These are phyloP conservation scores for Komagataella mondaviorum DNA, from an alignment of 805 yeast species.

Conservation along the genomic window DNA sequence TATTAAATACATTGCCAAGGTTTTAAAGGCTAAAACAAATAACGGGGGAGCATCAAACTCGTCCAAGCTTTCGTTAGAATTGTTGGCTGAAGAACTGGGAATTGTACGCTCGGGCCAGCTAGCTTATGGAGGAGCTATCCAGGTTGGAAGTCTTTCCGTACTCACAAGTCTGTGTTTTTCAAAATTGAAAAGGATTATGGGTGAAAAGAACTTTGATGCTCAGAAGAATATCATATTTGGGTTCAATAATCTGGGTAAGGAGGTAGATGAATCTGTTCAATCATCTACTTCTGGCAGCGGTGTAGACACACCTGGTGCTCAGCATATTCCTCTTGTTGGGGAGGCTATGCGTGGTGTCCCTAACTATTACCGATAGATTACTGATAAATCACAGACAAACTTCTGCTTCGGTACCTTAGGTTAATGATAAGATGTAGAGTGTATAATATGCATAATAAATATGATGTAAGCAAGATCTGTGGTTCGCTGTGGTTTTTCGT, in stretches of 20 bases:
- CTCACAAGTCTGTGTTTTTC: constrained; percentile 53
- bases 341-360: neutral
- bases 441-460: neutral
- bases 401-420: no score
- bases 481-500: neutral
- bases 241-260: constrained; percentile 6
- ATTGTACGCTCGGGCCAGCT: constrained; percentile 45
- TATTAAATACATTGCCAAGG: constrained; percentile 40
- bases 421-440: neutral
- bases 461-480: neutral
- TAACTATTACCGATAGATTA: neutral
- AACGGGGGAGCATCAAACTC: constrained; percentile 8
- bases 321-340: neutral
- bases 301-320: neutral
- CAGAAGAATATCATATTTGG: constrained; percentile 18
- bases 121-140: constrained; percentile 22
- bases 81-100: constrained; percentile 57
- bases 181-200: constrained; percentile 27
- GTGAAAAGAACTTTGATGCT: constrained; percentile 7
- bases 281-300: neutral
- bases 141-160: constrained; percentile 50
- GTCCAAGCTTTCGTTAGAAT: constrained; percentile 39
- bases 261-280: constrained; percentile 4
- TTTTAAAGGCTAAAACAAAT: constrained; percentile 8
- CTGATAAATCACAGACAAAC: neutral